These are phyloP conservation scores for Amanita exitialis DNA, from an alignment of 768 basidiomycete species.

Conservation along the genomic window DNA sequence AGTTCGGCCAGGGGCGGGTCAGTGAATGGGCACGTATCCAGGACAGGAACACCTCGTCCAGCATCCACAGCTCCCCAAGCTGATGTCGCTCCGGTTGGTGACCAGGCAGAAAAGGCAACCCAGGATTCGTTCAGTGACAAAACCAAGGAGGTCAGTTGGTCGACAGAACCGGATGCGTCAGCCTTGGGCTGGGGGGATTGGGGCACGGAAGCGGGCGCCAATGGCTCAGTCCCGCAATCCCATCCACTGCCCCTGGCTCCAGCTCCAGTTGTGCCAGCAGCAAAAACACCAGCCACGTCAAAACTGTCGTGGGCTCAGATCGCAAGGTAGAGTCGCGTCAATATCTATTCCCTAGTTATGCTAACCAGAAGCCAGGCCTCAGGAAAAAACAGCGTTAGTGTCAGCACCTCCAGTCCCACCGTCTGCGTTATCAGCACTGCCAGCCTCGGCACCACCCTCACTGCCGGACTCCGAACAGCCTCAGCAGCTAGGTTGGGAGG, in stretches of 20 bases:
- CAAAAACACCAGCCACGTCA: constrained; percentile 59
- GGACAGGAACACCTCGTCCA: constrained; percentile 23
- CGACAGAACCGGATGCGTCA: constrained; percentile 25
- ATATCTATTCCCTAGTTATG: neutral
- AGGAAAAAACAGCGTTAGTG: constrained; percentile 48
- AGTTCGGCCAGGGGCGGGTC: constrained; percentile 32
- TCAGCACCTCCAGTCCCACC: constrained; percentile 25
- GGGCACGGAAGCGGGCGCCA: constrained; percentile 24
- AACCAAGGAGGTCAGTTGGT: constrained; percentile 19
- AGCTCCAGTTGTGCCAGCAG: constrained; percentile 18
- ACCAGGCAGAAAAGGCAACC: constrained; percentile 16
- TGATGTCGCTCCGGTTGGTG: constrained; percentile 14
- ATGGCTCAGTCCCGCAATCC: constrained; percentile 25
- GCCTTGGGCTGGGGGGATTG: constrained; percentile 24
- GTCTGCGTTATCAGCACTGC: constrained; percentile 20
- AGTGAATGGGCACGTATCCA: constrained; percentile 29
- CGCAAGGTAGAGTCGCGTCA: constrained; percentile 41
- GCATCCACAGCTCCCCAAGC: constrained; percentile 15
- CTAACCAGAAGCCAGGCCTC: constrained; percentile 29
- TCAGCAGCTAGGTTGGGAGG: constrained; percentile 48
- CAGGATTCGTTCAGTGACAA: constrained; percentile 15
- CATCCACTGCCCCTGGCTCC: constrained; percentile 9
- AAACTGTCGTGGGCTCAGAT: constrained; percentile 85
- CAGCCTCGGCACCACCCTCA: neutral
- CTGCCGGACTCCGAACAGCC: constrained; percentile 17